Evolutionary conservation across 164 flowering plant species (phyloP).

Genomic region (Taxillus chinensis): DNA sequence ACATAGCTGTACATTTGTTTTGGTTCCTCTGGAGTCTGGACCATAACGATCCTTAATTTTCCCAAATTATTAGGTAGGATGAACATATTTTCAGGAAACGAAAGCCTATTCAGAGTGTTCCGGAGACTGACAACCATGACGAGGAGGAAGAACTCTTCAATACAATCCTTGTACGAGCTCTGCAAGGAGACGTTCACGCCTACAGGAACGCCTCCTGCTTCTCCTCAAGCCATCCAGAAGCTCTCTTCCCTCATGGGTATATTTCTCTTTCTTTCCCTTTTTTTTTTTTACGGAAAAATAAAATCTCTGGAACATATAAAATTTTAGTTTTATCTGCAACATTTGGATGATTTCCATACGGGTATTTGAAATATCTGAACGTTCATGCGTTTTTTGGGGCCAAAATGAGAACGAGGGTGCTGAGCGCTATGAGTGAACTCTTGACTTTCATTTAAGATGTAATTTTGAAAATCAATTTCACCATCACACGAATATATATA

Average conservation of each 20-base stretch:
- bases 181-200: constrained; percentile 56
- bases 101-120: not conserved
- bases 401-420: too few species aligned
- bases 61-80: not conserved
- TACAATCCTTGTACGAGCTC: constrained; percentile 58
- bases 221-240: constrained; percentile 40
- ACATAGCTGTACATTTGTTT: too few species aligned
- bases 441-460: too few species aligned
- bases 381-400: not conserved
- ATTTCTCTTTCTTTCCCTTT: not conserved
- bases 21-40: too few species aligned
- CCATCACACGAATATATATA: too few species aligned
- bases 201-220: constrained; percentile 22
- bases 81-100: not conserved
- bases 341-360: not conserved
- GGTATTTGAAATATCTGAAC: not conserved
- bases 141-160: constrained; percentile 19
- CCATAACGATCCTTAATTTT: too few species aligned
- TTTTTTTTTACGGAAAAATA: not conserved
- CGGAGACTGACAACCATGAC: constrained; percentile 1
- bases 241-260: constrained; percentile 67
- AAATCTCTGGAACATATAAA: not conserved
- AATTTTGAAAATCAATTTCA: too few species aligned
- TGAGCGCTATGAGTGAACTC: too few species aligned
- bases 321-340: not conserved